Percentiles rank a stretch among this genome's conserved stretches.
phyloP scores from a whole-genome alignment of 192 early-diverging fungal species.

The Umbelopsis isabellina region DNA sequence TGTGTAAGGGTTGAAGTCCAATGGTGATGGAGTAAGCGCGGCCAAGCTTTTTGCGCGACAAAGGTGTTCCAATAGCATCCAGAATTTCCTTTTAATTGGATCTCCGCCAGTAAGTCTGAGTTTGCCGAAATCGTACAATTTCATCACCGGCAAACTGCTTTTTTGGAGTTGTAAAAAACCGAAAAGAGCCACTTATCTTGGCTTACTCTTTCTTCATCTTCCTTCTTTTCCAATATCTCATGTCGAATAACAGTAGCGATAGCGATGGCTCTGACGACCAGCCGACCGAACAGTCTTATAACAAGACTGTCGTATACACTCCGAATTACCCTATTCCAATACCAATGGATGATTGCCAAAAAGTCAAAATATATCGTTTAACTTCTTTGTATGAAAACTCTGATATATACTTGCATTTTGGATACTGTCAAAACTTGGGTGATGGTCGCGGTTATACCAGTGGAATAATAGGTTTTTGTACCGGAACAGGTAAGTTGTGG shows the following conservation, averaged over 20 bases:
- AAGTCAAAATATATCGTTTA: slow-evolving; percentile 6
- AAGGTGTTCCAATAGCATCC: not conserved
- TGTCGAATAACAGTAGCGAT: not conserved
- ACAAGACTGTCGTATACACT: slow-evolving; percentile 1
- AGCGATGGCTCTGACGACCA: not conserved
- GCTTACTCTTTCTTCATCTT: not conserved
- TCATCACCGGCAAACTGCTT: not conserved
- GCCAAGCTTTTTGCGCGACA: too few species aligned
- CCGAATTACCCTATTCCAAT: not conserved
- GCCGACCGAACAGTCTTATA: slow-evolving; percentile 9
- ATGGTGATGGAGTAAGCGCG: too few species aligned
- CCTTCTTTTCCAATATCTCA: not conserved
- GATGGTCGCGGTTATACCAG: slow-evolving; percentile 10
- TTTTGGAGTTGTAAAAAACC: not conserved
- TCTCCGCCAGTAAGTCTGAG: not conserved
- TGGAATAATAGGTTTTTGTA: slow-evolving; percentile 19
- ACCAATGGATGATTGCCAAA: slow-evolving; percentile 9
- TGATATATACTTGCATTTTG: slow-evolving; percentile 11
- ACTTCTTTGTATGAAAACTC: slow-evolving; percentile 12
- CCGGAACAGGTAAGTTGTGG: not conserved
- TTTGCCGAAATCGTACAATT: slow-evolving; percentile 6
- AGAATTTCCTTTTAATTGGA: too few species aligned
- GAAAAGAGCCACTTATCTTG: not conserved
- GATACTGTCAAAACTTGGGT: not conserved
- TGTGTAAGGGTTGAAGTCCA: too few species aligned